Evolutionary conservation across 169 alveolate species (phyloP).

Genomic region (Eimeria zaria): DNA sequence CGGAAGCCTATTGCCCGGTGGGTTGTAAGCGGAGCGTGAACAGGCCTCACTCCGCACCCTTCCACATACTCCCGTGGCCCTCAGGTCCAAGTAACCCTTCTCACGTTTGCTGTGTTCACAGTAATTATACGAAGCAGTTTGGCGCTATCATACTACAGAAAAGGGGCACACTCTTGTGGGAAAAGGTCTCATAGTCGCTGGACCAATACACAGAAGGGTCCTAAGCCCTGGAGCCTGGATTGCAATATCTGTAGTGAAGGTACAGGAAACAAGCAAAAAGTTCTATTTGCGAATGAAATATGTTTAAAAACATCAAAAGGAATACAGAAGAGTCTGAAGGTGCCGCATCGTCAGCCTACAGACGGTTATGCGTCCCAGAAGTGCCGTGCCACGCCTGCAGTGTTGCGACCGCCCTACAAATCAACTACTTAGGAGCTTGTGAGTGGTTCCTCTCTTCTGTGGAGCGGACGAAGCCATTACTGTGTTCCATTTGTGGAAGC

Average conservation of each 20-base stretch:
- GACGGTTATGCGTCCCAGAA: background rate
- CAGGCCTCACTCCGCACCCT: background rate
- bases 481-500: background rate
- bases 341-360: background rate
- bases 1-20: background rate
- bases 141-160: background rate
- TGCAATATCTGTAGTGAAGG: background rate
- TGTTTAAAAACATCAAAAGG: background rate
- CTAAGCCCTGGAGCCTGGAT: background rate
- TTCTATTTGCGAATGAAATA: background rate
- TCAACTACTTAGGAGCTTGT: background rate
- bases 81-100: background rate
- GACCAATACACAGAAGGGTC: background rate
- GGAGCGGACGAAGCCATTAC: background rate
- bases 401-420: constrained; percentile 10
- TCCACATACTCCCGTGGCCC: background rate
- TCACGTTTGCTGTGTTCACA: background rate
- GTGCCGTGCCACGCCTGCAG: background rate
- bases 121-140: background rate
- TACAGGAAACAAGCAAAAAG: background rate
- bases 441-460: background rate
- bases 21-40: background rate
- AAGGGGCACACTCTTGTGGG: background rate
- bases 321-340: background rate
- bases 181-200: background rate